These are phyloP conservation scores for Farysia itapuensis DNA, from an alignment of 1,284 basidiomycete species.

Conservation along the genomic window DNA sequence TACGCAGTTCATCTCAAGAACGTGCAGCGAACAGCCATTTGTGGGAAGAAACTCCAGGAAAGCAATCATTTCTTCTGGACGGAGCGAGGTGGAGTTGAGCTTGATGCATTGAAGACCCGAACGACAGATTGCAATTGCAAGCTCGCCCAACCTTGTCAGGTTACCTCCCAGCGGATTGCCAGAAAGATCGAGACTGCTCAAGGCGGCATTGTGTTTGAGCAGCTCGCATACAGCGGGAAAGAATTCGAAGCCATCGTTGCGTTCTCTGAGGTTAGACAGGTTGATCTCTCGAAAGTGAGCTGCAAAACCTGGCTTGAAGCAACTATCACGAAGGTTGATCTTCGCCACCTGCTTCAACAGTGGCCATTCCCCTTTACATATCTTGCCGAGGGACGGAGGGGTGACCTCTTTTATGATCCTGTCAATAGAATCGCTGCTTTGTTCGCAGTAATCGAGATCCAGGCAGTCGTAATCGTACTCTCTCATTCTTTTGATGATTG, in stretches of 20 bases:
- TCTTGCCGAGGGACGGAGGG: no score
- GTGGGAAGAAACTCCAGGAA: conserved; percentile 20
- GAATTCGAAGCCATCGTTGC: no score
- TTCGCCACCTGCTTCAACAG: background rate
- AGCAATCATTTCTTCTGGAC: conserved; percentile 2
- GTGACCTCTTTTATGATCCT: no score
- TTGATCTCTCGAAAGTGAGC: no score
- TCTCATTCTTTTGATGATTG: no score
- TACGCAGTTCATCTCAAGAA: conserved; percentile 8
- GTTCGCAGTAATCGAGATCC: no score
- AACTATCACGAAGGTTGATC: conserved; percentile 8
- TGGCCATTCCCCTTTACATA: background rate
- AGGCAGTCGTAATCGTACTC: no score
- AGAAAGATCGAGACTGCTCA: conserved; percentile 5
- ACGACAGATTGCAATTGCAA: conserved; percentile 5
- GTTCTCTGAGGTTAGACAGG: no score
- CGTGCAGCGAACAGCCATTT: conserved; percentile 8
- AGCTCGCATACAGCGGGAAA: conserved; percentile 7
- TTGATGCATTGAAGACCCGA: conserved; percentile 4
- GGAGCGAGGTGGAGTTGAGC: conserved; percentile 15
- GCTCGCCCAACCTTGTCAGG: background rate
- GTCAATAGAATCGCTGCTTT: no score
- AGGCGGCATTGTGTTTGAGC: conserved; percentile 4
- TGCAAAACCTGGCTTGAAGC: conserved; percentile 9
- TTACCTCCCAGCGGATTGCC: conserved; percentile 6